A percentile compares a stretch with the other conserved stretches of the same genome.
phyloP scores from a whole-genome alignment of 163 green algal species.

The Scenedesmus sp. region DNA sequence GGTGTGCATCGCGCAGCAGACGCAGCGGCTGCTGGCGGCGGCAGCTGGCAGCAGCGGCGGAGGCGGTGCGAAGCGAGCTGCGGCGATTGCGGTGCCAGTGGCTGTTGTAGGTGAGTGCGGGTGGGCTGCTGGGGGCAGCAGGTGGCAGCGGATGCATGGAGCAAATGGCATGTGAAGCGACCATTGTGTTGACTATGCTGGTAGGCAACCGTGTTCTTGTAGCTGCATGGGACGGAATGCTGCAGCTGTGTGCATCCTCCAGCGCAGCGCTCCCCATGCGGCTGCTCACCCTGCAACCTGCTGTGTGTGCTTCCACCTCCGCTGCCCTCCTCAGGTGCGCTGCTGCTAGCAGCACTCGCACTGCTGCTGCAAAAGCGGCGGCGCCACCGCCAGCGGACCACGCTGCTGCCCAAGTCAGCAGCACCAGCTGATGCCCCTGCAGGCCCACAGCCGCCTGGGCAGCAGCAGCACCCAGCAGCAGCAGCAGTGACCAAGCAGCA shows the following conservation, averaged over 20 bases:
- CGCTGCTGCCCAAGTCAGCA: background rate
- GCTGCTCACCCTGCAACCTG: background rate
- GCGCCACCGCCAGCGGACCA: background rate
- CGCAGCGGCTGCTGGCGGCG: background rate
- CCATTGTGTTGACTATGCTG: background rate
- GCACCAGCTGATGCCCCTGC: background rate
- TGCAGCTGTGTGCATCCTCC: background rate
- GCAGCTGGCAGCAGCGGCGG: background rate
- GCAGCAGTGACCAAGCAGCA: background rate
- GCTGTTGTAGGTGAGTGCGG: background rate
- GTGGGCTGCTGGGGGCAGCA: too few species aligned
- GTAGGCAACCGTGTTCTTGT: too few species aligned
- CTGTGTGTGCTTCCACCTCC: background rate
- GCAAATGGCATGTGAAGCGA: background rate
- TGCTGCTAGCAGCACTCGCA: background rate
- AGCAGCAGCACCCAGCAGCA: background rate
- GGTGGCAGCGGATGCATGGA: too few species aligned
- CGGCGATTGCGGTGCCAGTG: background rate
- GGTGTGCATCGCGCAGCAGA: background rate
- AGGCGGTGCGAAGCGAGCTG: background rate
- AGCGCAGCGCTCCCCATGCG: too few species aligned
- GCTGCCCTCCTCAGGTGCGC: background rate
- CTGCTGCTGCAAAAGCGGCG: background rate
- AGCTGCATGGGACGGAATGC: too few species aligned
- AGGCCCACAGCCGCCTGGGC: background rate